phyloP scores from a whole-genome alignment of 2,329 filamentous ascomycete species.

The Lachnum nothofagi region DNA sequence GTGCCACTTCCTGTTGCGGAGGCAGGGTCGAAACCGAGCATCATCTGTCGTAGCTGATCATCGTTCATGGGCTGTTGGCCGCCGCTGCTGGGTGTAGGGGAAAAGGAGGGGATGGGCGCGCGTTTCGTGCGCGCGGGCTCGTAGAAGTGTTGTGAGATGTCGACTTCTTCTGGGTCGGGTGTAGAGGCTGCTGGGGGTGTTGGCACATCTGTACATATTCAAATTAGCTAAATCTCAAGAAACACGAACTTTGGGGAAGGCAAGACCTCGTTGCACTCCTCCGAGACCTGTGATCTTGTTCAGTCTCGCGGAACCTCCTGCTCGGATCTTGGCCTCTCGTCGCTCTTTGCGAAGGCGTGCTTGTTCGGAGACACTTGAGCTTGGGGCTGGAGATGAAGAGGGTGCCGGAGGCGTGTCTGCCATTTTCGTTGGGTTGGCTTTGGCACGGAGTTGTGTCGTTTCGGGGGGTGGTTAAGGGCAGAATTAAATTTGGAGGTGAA shows the following conservation, averaged over 20 bases:
- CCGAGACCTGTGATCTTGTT: slow-evolving; percentile 71
- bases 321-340: slow-evolving; percentile 71
- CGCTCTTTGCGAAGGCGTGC: slow-evolving; percentile 73
- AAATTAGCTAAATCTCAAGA: not conserved
- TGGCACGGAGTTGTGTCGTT: not conserved
- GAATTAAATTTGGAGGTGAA: not conserved
- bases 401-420: slow-evolving; percentile 24
- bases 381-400: slow-evolving; percentile 21
- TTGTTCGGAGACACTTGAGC: slow-evolving; percentile 52
- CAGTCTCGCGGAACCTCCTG: slow-evolving; percentile 63
- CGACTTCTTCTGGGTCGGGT: slow-evolving; percentile 67
- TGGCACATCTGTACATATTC: slow-evolving; percentile 31
- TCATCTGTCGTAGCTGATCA: slow-evolving; percentile 59
- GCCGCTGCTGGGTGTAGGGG: slow-evolving; percentile 4
- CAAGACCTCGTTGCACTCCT: slow-evolving; percentile 45
- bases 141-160: slow-evolving; percentile 70
- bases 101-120: slow-evolving; percentile 29
- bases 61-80: slow-evolving; percentile 47
- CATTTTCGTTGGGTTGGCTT: slow-evolving; percentile 19
- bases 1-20: slow-evolving; percentile 23
- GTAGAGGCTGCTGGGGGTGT: slow-evolving; percentile 33
- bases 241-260: not conserved
- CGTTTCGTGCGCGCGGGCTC: slow-evolving; percentile 45
- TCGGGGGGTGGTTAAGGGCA: not conserved
- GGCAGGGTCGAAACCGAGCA: slow-evolving; percentile 51